Conservation (phyloP, 129 eudicot species). For the sunflower (Helianthus annuus) region HanXRQr2.0-SUNRISE NC_035437.2:1626734-1627233, state of each 20-base stretch:
- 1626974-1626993: conserved; percentile 21
- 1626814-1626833: neutral
- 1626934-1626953: neutral
- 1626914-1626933: conserved; percentile 12
- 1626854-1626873: conserved; percentile 1
- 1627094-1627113: conserved; percentile 82
- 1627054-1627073: conserved; percentile 72
- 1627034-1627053: conserved; percentile 69
- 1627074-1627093: conserved; percentile 78
- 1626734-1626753: neutral
- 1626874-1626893: neutral
- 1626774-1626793: neutral
- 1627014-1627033: conserved; percentile 65
- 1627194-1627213: conserved; percentile 16
- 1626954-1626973: neutral
- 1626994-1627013: conserved; percentile 30
- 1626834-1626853: conserved; percentile 8
- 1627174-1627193: neutral
- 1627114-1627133: conserved; percentile 71
- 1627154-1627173: conserved; percentile 56
- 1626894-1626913: neutral
- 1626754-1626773: conserved; percentile 3
- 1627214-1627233: conserved; percentile 36
- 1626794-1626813: neutral
- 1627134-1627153: conserved; percentile 74